Evolutionary conservation across 768 basidiomycete genomes (phyloP).

Genomic region (Boletus speciosus): DNA sequence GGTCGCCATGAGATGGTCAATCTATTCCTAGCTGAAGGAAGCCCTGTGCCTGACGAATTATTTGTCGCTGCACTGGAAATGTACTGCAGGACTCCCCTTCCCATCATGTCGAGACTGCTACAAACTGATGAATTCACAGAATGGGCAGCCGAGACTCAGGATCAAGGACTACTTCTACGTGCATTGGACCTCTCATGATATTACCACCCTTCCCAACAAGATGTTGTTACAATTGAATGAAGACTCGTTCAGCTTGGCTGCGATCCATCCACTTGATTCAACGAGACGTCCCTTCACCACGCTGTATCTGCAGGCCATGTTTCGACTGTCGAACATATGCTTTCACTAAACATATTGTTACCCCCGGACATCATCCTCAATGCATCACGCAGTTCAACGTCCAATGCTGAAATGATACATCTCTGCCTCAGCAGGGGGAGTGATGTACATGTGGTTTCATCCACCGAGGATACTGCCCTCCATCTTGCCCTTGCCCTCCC

Average conservation of each 20-base stretch:
- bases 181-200: background rate
- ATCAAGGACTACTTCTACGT: background rate
- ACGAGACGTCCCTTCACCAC: background rate
- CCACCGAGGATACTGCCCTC: background rate
- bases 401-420: background rate
- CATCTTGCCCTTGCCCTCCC: background rate
- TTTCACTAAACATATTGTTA: background rate
- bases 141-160: background rate
- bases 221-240: background rate
- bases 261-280: background rate
- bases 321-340: background rate
- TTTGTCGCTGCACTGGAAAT: background rate
- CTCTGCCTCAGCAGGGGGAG: background rate
- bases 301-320: constrained; percentile 6
- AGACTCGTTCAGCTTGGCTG: constrained; percentile 9
- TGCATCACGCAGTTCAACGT: background rate
- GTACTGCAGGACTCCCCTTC: fast-evolving
- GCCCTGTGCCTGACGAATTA: background rate
- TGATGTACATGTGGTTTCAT: background rate
- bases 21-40: background rate
- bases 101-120: background rate
- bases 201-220: background rate
- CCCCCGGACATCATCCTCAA: constrained; percentile 7
- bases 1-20: background rate
- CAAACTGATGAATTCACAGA: background rate